Conservation (phyloP, 225 moss, liverwort and hornwort species). For the Pleurozium schreberi region DNA sequence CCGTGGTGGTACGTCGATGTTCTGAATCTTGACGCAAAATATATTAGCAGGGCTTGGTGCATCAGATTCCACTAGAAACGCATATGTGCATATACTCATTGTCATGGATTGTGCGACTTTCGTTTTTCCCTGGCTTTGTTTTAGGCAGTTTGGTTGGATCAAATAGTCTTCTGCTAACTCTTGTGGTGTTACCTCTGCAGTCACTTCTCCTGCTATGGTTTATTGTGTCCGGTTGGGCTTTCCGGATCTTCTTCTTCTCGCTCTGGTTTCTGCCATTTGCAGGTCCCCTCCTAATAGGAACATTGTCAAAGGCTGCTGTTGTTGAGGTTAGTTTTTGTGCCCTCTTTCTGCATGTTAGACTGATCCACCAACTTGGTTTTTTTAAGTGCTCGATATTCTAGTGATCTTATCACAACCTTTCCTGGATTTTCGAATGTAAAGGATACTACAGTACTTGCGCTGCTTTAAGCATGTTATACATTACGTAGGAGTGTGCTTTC, state of each 20-base stretch:
- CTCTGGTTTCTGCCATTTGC: slow-evolving; percentile 97
- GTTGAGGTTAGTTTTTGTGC: slow-evolving; percentile 55
- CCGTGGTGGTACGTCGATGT: slow-evolving; percentile 49
- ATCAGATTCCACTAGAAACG: not conserved
- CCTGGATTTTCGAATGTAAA: not conserved
- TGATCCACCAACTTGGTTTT: not conserved
- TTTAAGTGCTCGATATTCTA: not conserved
- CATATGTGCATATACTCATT: not conserved
- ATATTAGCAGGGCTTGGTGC: not conserved
- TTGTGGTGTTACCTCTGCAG: slow-evolving; percentile 27
- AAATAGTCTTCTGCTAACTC: not conserved
- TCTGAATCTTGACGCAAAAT: not conserved
- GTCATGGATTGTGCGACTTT: not conserved
- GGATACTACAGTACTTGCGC: not conserved
- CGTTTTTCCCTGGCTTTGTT: not conserved
- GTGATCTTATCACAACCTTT: not conserved
- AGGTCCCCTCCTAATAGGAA: slow-evolving; percentile 73
- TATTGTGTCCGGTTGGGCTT: slow-evolving; percentile 93
- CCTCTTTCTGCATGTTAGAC: not conserved
- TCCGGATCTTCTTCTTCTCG: slow-evolving; percentile 82
- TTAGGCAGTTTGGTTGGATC: not conserved
- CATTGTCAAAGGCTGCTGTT: slow-evolving; percentile 78
- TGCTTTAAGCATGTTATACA: not conserved
- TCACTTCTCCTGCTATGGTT: slow-evolving; percentile 84
- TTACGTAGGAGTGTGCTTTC: not conserved